These are phyloP conservation scores for Sporothrix protearum DNA, from an alignment of 2,329 filamentous ascomycete species.

Conservation along the genomic window DNA sequence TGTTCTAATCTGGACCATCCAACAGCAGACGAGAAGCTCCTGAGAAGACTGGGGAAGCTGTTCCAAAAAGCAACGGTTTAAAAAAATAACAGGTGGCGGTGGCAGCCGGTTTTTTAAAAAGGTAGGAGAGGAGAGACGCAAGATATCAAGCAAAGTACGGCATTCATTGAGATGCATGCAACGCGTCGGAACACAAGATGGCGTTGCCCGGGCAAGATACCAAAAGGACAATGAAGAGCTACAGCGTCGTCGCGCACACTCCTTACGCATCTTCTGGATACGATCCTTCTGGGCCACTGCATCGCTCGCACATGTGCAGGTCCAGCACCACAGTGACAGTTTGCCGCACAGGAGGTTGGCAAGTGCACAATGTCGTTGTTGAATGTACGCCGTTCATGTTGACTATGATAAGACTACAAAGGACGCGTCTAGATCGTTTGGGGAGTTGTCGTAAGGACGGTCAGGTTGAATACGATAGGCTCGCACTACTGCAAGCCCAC, in stretches of 20 bases:
- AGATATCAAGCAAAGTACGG: not conserved
- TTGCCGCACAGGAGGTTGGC: not conserved
- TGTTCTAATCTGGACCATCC: not conserved
- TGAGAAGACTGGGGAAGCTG: not conserved
- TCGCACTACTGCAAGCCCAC: not conserved
- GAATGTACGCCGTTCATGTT: too few species aligned
- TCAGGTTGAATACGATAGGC: not conserved
- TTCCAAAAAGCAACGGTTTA: not conserved
- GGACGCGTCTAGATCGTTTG: not conserved
- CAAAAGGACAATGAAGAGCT: not conserved
- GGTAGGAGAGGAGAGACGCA: not conserved
- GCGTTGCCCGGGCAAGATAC: not conserved
- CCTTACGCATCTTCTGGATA: not conserved
- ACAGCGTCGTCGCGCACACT: not conserved
- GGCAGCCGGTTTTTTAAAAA: too few species aligned
- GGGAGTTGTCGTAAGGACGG: not conserved
- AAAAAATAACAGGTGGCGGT: not conserved
- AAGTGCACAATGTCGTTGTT: not conserved
- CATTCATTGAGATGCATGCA: not conserved
- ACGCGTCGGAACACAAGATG: not conserved
- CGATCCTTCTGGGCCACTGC: too few species aligned
- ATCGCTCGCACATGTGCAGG: not conserved
- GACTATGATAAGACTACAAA: not conserved
- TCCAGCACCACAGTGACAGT: not conserved
- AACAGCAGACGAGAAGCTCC: not conserved